These are phyloP conservation scores for Paraurostyla sp. DNA, from an alignment of 73 alveolate species.

Conservation along the genomic window DNA sequence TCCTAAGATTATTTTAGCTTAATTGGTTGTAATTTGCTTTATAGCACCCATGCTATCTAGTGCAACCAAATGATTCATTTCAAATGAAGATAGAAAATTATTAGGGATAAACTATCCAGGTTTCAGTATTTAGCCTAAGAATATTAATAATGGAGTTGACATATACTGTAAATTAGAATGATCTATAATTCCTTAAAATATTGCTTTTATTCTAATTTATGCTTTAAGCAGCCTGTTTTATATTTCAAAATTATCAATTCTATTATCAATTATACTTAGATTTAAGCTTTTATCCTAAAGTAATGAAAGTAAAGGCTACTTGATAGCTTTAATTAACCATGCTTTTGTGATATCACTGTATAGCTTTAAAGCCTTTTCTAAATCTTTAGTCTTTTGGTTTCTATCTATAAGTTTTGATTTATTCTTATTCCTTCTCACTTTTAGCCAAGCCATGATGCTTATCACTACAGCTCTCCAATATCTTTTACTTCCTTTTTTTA, in stretches of 20 bases:
- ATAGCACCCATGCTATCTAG: neutral
- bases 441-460: constrained; percentile 14
- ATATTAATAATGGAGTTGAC: neutral
- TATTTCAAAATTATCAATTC: neutral
- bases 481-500: neutral
- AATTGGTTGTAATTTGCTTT: neutral
- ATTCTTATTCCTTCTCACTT: neutral
- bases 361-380: neutral
- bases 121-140: neutral
- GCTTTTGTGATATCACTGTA: constrained; percentile 24
- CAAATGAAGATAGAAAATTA: neutral
- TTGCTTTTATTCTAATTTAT: neutral
- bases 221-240: constrained; percentile 1
- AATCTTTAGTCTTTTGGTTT: neutral
- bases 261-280: neutral
- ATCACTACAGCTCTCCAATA: neutral
- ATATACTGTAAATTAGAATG: neutral
- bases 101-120: neutral
- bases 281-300: neutral
- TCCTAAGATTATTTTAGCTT: neutral
- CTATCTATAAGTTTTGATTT: neutral
- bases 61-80: neutral
- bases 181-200: constrained; percentile 6
- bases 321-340: constrained; percentile 34
- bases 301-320: constrained; percentile 12